Conservation (phyloP, 257 asterid genomes). For the Capsicum pubescens region DNA sequence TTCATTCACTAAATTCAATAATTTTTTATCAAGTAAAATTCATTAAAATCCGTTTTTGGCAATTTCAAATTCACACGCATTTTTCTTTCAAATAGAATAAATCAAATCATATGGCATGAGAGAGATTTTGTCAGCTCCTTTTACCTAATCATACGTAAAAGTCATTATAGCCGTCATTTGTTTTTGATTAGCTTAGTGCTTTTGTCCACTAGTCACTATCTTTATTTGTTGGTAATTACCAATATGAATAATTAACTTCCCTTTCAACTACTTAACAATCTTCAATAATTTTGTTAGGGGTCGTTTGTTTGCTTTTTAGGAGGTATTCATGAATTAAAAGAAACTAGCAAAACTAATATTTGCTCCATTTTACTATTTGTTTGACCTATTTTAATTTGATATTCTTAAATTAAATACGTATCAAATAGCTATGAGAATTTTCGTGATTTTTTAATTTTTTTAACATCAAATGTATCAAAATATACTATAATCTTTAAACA, state of each 20-base stretch:
- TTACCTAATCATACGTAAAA: conserved; percentile 20
- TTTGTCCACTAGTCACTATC: neutral
- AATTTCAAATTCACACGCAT: neutral
- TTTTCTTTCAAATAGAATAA: neutral
- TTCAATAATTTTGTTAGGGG: neutral
- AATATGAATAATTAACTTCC: neutral
- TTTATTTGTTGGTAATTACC: neutral
- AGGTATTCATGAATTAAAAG: neutral
- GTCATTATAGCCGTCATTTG: conserved; percentile 16
- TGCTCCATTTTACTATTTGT: too few relatives aligned
- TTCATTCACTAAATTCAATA: neutral
- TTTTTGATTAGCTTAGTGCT: neutral
- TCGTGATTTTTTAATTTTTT: too few relatives aligned
- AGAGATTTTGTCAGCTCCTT: neutral
- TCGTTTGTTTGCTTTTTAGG: neutral
- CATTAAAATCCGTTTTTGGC: neutral
- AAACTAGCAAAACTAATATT: too few relatives aligned
- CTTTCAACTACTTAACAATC: neutral
- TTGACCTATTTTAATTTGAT: too few relatives aligned
- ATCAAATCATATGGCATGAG: neutral
- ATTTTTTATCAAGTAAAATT: neutral
- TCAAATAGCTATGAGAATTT: too few relatives aligned
- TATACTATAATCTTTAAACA: too few relatives aligned
- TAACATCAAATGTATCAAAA: too few relatives aligned
- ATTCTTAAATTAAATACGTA: too few relatives aligned